Evolutionary conservation across 306 rosid species (phyloP), one percentile per base, ranked within the genome.

Genomic region (Amphicarpaea edgeworthii): DNA sequence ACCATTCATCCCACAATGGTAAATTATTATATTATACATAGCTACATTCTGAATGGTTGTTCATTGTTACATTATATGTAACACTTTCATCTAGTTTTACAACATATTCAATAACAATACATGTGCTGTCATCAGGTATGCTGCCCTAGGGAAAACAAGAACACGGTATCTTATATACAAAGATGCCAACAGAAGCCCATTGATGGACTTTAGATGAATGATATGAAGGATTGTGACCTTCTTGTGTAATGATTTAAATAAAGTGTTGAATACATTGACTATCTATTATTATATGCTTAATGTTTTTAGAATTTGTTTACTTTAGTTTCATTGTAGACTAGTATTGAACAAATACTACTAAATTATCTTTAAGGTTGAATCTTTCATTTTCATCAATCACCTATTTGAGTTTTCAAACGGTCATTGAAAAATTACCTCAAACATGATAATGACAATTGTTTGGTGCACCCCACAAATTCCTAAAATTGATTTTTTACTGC

Each of bases 1-100:
- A 15, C 99, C 99, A 61, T 95, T 92, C 62, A 89, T 92, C 64
- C 97, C 97, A 67, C 99, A 95, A 75, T 95, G 99, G 97, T 95
- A 68, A 62, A 70, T 76, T 30, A 19, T 60, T 24, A 30, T 30
- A 51, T 55, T 14, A 38, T 40, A 55, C 11, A 38, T 11, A 1
- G 11, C 70, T 24, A 24, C 58, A 16, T 2, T 19, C 59, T 75
- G 20, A 68, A 59, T 10, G 8, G 46, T 68, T 53, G n/a, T 28
- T 28, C 17, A 38, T 65, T 41, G 62, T 73, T 46, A 67, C 68
- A 20, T 64, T 41, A 26, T 57, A 17, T 63, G 60, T 65, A 28
- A 28, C 49, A 28, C 49, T 32, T 68, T 63, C 47, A 68, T 74
- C 30, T 73, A 21, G 30, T 70, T 79, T 64, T 42, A 30, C 47